Evolutionary conservation across 1,139 yeast species (phyloP).

Genomic region (Ashbya aceris): DNA sequence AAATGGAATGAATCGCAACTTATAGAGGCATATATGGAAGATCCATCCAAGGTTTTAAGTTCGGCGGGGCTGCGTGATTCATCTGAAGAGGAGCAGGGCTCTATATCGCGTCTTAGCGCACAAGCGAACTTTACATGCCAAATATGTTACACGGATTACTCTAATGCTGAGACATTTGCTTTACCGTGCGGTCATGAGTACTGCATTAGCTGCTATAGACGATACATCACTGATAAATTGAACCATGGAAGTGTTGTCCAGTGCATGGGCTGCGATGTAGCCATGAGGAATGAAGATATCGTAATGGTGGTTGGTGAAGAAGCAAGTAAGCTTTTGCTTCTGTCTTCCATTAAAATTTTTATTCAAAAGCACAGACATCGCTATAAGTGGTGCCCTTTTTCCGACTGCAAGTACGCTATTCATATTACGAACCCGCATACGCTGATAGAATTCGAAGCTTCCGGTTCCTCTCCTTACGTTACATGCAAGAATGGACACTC

Average conservation of each 20-base stretch:
- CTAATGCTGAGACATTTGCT: constrained; percentile 38
- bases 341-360: constrained; percentile 38
- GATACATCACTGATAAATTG: constrained; percentile 46
- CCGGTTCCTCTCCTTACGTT: constrained; percentile 46
- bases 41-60: constrained; percentile 36
- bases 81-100: not conserved
- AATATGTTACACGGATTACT: constrained; percentile 58
- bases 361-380: constrained; percentile 45
- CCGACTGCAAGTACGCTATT: constrained; percentile 63
- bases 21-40: constrained; percentile 56
- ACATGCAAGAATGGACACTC: constrained; percentile 57
- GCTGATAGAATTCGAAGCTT: not conserved
- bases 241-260: constrained; percentile 47
- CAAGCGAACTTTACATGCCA: constrained; percentile 38
- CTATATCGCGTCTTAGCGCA: constrained; percentile 15
- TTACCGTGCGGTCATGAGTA: constrained; percentile 62
- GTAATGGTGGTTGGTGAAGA: constrained; percentile 29
- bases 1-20: constrained; percentile 71
- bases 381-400: constrained; percentile 75
- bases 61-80: constrained; percentile 39
- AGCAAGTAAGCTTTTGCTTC: constrained; percentile 25
- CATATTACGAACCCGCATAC: constrained; percentile 34
- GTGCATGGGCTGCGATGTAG: constrained; percentile 50
- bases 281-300: constrained; percentile 29
- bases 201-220: constrained; percentile 59